phyloP scores from a whole-genome alignment of 1,139 yeast genomes.

The Candida smagusa region DNA sequence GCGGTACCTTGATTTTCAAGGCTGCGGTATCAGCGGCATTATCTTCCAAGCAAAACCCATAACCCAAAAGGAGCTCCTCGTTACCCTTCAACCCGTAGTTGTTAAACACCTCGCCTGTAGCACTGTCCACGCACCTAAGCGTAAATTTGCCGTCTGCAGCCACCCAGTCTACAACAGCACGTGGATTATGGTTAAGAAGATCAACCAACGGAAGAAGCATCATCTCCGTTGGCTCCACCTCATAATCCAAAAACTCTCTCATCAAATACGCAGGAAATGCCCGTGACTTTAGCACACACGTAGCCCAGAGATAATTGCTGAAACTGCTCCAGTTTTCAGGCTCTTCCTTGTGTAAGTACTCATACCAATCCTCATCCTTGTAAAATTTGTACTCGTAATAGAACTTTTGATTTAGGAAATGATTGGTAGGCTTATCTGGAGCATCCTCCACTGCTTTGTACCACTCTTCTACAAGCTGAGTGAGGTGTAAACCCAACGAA shows the following conservation, averaged over 20 bases:
- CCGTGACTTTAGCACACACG: constrained; percentile 66
- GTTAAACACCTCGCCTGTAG: constrained; percentile 53
- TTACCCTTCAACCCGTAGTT: constrained; percentile 88
- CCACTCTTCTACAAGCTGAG: constrained; percentile 49
- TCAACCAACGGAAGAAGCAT: constrained; percentile 80
- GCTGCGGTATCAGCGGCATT: constrained; percentile 66
- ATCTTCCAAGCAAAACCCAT: constrained; percentile 66
- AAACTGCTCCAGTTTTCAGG: constrained; percentile 58
- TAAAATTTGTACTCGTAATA: constrained; percentile 48
- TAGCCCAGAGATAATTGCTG: constrained; percentile 71
- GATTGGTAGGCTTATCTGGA: constrained; percentile 38
- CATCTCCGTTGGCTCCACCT: constrained; percentile 44
- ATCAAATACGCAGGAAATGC: constrained; percentile 68
- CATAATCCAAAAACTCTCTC: constrained; percentile 18
- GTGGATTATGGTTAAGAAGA: constrained; percentile 67
- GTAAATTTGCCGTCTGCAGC: constrained; percentile 24
- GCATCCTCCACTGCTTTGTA: constrained; percentile 36
- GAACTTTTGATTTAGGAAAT: constrained; percentile 42
- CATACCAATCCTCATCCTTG: constrained; percentile 33
- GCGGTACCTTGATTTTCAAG: constrained; percentile 49
- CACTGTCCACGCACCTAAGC: constrained; percentile 20
- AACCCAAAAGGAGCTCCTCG: constrained; percentile 62
- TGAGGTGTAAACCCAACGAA: constrained; percentile 35
- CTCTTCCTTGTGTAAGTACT: constrained; percentile 22
- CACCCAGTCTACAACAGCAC: constrained; percentile 64